These are phyloP conservation scores for Fragosphaeria purpurea DNA, from an alignment of 2,329 filamentous ascomycete genomes.

Conservation along the genomic window DNA sequence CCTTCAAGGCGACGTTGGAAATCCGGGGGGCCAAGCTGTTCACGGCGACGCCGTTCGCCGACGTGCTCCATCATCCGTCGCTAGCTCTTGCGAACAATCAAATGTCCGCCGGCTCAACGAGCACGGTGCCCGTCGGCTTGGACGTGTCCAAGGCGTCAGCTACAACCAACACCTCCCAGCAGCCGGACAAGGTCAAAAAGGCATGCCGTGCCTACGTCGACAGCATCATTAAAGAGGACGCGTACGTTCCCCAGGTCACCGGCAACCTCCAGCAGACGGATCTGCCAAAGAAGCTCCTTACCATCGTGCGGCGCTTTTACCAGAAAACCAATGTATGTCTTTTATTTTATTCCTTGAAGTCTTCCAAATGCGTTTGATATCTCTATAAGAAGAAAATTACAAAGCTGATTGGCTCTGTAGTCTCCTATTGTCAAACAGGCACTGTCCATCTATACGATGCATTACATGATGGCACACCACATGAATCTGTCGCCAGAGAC, in stretches of 20 bases:
- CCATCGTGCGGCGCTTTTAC: slow-evolving; percentile 38
- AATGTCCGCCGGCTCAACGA: slow-evolving; percentile 30
- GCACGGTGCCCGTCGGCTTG: slow-evolving; percentile 40
- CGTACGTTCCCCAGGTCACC: slow-evolving; percentile 41
- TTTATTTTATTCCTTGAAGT: slow-evolving; percentile 9
- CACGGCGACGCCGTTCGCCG: slow-evolving; percentile 31
- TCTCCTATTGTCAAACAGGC: slow-evolving; percentile 42
- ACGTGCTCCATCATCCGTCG: slow-evolving; percentile 43
- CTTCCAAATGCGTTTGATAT: not conserved
- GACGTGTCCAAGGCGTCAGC: slow-evolving; percentile 30
- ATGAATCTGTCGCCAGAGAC: slow-evolving; percentile 39
- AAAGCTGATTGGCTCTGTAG: slow-evolving; percentile 15
- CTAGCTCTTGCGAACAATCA: slow-evolving; percentile 24
- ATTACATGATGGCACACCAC: slow-evolving; percentile 47
- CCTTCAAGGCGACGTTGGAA: slow-evolving; percentile 35
- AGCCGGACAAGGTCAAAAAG: slow-evolving; percentile 35
- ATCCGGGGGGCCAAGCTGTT: slow-evolving; percentile 41
- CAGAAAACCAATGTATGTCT: slow-evolving; percentile 30
- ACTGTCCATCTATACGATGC: slow-evolving; percentile 44
- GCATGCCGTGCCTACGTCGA: slow-evolving; percentile 35
- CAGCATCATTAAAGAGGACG: slow-evolving; percentile 36
- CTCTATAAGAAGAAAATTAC: no score
- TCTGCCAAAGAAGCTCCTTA: slow-evolving; percentile 36
- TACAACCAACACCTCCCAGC: slow-evolving; percentile 23
- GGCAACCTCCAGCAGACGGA: slow-evolving; percentile 33